A percentile compares a stretch with the other conserved stretches of the same genome.
These are phyloP conservation scores for Coemansia furcata DNA, from an alignment of 192 early-diverging fungal genomes.

Conservation along the genomic window DNA sequence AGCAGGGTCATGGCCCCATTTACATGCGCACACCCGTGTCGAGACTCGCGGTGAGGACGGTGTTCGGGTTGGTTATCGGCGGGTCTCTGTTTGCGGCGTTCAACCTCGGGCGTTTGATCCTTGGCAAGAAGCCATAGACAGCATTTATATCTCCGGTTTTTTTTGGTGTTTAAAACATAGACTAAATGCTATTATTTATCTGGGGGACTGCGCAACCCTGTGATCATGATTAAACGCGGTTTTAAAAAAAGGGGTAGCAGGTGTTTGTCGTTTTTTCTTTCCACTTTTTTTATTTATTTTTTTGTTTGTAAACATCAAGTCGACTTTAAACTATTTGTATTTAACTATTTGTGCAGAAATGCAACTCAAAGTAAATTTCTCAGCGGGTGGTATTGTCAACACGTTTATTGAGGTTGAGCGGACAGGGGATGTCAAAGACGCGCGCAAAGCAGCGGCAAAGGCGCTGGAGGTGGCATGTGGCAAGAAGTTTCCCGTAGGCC, in stretches of 20 bases:
- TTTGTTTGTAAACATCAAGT: neutral
- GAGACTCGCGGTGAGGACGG: constrained; percentile 13
- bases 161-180: neutral
- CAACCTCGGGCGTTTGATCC: constrained; percentile 33
- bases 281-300: constrained; percentile 2
- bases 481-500: neutral
- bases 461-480: constrained; percentile 3
- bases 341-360: neutral
- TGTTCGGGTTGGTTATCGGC: constrained; percentile 23
- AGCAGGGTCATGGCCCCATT: constrained; percentile 44
- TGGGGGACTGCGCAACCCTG: neutral
- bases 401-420: constrained; percentile 12
- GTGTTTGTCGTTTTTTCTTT: neutral
- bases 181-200: neutral
- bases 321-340: no score
- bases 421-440: constrained; percentile 16
- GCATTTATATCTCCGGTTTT: neutral
- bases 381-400: constrained; percentile 4
- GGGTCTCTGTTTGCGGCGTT: constrained; percentile 20
- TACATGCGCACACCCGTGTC: constrained; percentile 42
- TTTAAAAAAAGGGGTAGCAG: neutral
- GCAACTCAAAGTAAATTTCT: constrained; percentile 23
- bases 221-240: neutral
- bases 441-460: constrained; percentile 6
- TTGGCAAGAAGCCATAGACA: constrained; percentile 27